A percentile compares a stretch with the other conserved stretches of the same genome.
Conservation (phyloP, 768 basidiomycete genomes). For the Amanita subjunquillea region DNA sequence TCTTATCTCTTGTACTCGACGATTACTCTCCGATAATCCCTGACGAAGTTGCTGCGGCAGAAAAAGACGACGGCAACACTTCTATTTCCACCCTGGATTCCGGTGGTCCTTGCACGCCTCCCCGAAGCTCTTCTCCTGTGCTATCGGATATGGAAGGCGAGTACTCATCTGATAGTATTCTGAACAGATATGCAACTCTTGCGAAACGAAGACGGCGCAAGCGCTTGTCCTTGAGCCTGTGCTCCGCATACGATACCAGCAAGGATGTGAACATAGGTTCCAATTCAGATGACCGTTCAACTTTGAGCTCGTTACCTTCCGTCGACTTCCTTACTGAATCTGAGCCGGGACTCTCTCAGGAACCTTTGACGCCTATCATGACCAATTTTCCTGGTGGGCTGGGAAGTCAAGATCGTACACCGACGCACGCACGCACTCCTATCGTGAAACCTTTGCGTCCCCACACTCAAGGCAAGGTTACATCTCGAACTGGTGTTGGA, state of each 20-base stretch:
- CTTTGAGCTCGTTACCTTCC: background rate
- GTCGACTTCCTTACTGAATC: background rate
- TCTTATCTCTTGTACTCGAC: background rate
- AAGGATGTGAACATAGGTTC: background rate
- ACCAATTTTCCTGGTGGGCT: background rate
- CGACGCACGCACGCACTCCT: background rate
- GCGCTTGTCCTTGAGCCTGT: background rate
- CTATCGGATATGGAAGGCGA: background rate
- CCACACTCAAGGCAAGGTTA: background rate
- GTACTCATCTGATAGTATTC: background rate
- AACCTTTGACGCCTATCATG: background rate
- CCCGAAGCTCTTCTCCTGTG: background rate
- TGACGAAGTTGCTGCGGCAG: background rate
- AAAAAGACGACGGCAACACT: constrained; percentile 8
- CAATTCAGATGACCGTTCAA: background rate
- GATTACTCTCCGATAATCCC: background rate
- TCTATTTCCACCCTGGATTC: constrained; percentile 12
- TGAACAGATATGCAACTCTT: too few relatives aligned
- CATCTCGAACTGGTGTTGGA: background rate
- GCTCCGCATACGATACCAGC: background rate
- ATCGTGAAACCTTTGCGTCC: background rate
- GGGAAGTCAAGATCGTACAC: background rate
- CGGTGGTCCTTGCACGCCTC: constrained; percentile 10
- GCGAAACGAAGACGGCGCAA: background rate
- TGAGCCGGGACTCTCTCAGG: background rate